Conservation (phyloP, 2,329 filamentous ascomycete species). For the Graphiopsis chlorocephala region DNA sequence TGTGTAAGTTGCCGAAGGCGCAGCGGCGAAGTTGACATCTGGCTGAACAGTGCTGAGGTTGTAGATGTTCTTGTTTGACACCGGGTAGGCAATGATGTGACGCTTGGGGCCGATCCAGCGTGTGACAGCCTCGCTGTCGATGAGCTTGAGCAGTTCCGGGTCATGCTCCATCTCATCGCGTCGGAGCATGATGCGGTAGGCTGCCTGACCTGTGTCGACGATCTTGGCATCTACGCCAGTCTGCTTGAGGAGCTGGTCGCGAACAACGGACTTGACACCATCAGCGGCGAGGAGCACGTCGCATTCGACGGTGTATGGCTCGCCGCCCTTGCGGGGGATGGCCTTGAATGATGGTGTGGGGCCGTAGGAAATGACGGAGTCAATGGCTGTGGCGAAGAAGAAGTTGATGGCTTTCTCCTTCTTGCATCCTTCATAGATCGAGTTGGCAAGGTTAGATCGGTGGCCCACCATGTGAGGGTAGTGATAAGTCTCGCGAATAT, state of each 20-base stretch:
- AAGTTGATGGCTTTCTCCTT: conserved; percentile 63
- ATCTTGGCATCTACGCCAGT: conserved; percentile 55
- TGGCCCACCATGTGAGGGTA: conserved; percentile 81
- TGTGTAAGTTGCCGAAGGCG: conserved; percentile 60
- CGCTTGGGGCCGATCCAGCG: conserved; percentile 74
- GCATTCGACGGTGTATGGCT: conserved; percentile 52
- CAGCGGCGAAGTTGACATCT: conserved; percentile 58
- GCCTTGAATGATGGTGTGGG: conserved; percentile 61
- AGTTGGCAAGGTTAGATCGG: conserved; percentile 54
- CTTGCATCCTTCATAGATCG: conserved; percentile 69
- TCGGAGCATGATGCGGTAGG: conserved; percentile 74
- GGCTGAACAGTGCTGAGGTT: conserved; percentile 64
- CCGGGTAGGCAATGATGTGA: conserved; percentile 76
- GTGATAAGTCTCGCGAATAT: conserved; percentile 66
- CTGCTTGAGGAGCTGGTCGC: conserved; percentile 53
- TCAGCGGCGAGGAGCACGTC: conserved; percentile 48
- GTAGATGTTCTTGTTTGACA: conserved; percentile 65
- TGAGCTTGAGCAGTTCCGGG: conserved; percentile 63
- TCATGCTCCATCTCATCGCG: conserved; percentile 65
- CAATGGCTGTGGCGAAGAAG: conserved; percentile 60
- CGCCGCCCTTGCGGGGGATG: conserved; percentile 50
- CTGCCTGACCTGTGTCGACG: conserved; percentile 70
- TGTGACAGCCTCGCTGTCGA: conserved; percentile 65
- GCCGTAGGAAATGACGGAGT: conserved; percentile 57
- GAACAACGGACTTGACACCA: conserved; percentile 49